Base-by-base conservation (phyloP, 2,329 filamentous ascomycete species). In the Plectosphaerella sp. region DNA sequence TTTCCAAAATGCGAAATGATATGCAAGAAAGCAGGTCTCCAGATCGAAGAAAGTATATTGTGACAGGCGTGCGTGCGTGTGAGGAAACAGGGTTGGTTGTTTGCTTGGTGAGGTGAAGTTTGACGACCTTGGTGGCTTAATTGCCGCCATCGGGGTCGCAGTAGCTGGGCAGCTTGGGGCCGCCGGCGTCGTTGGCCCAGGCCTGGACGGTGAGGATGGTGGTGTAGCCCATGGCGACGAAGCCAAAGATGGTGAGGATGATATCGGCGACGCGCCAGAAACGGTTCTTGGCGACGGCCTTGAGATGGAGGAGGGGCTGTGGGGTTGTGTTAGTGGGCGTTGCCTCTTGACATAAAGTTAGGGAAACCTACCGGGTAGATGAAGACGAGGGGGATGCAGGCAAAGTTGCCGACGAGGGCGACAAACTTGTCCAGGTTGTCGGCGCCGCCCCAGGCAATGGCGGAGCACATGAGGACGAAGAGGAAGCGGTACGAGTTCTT, bases 401-500 rank as follows among this genome's bases (percentile, higher is more conserved):
- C 87, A 61, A 88, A 83, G 37, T 81, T 85, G 12, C 87, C 87
- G 57, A 90, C 89, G 46, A 91, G 70, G 0, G 87, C 83, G 12
- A 91, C 87, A 58, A 90, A 90, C 56, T 86, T 84, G 67, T 99
- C 94, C 51, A 99, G 75, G 70, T 97, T 87, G 59, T 91, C 89
- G 3, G 94, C 93, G 56, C 94, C 94, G 45, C 87, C 85, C 91
- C 91, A 99, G 2, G 93, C 93, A 58, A 99, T 88, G 53, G 85
- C 72, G 1, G 92, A 89, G 64, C 94, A 97, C 22, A 94, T 71
- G 63, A 89, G 82, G 48, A 97, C 94, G 57, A 97, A 84, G 65
- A 93, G 86, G 77, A 97, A 99, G 51, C 94, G 87, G 76, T 96
- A 99, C 35, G 88, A 76, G 62, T 99, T 99, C 84, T 99, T 99